Evolutionary conservation across 352 stramenopile genomes (phyloP).

Genomic region (Phytophthora capsici): DNA sequence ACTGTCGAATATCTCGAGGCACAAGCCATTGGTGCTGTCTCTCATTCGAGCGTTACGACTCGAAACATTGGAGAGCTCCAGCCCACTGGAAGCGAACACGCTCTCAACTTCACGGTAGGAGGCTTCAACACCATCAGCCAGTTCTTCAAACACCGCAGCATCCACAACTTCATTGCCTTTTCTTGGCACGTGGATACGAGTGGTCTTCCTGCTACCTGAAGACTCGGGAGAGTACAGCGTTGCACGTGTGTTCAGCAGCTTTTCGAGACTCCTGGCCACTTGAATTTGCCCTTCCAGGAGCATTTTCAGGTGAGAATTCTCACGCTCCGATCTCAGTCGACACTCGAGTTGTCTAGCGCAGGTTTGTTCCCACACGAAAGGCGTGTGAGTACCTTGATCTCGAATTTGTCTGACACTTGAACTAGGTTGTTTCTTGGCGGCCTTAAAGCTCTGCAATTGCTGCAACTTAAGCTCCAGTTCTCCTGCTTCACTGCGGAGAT

Average conservation of each 20-base stretch:
- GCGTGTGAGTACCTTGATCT: background rate
- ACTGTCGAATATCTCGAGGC: conserved; percentile 47
- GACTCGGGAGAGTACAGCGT: conserved; percentile 12
- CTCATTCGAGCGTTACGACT: conserved; percentile 33
- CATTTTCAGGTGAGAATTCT: conserved; percentile 35
- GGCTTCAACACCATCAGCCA: conserved; percentile 33
- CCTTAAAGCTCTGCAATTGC: conserved; percentile 20
- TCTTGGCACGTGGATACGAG: conserved; percentile 23
- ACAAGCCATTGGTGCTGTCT: conserved; percentile 37
- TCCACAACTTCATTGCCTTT: conserved; percentile 23
- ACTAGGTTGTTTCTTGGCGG: conserved; percentile 10
- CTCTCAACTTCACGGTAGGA: conserved; percentile 40
- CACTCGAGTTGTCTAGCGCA: conserved; percentile 22
- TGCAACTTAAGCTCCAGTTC: conserved; percentile 29
- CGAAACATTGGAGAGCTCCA: conserved; percentile 21
- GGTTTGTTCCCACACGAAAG: conserved; percentile 35
- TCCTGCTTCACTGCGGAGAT: conserved; percentile 23
- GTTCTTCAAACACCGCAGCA: conserved; percentile 31
- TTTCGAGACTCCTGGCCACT: conserved; percentile 32
- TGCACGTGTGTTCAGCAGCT: conserved; percentile 30
- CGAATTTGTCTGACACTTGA: background rate
- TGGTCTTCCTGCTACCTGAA: conserved; percentile 30
- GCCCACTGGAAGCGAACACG: conserved; percentile 31
- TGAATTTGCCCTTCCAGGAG: conserved; percentile 32
- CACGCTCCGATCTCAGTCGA: conserved; percentile 23